Conservation (phyloP, 2,329 filamentous ascomycete species). For the Coccinonectria pachysandricola region DNA sequence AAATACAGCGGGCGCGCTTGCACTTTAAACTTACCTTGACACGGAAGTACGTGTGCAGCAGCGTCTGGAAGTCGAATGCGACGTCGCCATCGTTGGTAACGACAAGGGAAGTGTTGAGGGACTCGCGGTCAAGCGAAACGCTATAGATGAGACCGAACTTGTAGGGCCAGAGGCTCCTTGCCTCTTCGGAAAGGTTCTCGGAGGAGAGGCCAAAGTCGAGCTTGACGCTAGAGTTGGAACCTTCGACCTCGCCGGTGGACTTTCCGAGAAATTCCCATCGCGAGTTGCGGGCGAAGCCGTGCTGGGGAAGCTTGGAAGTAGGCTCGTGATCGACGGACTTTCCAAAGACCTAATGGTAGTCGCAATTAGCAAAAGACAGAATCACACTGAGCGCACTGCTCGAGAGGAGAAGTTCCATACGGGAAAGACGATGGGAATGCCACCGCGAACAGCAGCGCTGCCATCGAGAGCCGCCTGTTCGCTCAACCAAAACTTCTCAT, state of each 20-base stretch:
- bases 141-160: slow-evolving; percentile 89
- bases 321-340: slow-evolving; percentile 64
- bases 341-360: slow-evolving; percentile 62
- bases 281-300: slow-evolving; percentile 85
- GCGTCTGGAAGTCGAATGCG: slow-evolving; percentile 81
- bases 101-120: slow-evolving; percentile 70
- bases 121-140: slow-evolving; percentile 68
- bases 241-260: slow-evolving; percentile 43
- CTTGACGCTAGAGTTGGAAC: slow-evolving; percentile 62
- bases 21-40: slow-evolving; percentile 64
- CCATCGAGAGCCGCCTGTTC: slow-evolving; percentile 74
- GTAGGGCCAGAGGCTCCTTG: slow-evolving; percentile 68
- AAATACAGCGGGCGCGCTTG: too few species aligned
- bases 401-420: too few species aligned
- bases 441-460: slow-evolving; percentile 79
- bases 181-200: slow-evolving; percentile 57
- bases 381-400: not conserved
- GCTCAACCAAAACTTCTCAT: slow-evolving; percentile 81
- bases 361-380: slow-evolving; percentile 2
- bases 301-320: slow-evolving; percentile 75
- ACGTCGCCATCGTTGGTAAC: slow-evolving; percentile 78
- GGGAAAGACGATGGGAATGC: slow-evolving; percentile 87
- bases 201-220: slow-evolving; percentile 88
- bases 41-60: slow-evolving; percentile 84
- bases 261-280: slow-evolving; percentile 93